Conservation (phyloP, 495 filamentous ascomycete genomes). For the Collariella sp. region DNA sequence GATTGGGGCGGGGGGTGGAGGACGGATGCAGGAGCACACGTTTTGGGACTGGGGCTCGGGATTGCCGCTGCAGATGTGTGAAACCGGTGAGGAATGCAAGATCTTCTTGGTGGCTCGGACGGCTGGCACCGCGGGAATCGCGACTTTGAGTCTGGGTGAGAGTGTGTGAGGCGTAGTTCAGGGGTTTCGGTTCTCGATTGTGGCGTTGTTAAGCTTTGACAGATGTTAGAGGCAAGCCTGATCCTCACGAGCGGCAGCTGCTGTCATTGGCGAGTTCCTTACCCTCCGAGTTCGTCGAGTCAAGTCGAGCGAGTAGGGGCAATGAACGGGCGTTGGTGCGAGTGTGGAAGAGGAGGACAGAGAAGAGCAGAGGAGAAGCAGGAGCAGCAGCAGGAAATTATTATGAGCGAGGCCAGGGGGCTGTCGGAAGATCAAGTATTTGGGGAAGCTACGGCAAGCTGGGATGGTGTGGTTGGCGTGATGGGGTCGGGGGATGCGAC, state of each 20-base stretch:
- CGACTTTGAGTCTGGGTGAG: no score
- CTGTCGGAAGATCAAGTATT: slow-evolving; percentile 2
- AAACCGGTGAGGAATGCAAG: neutral
- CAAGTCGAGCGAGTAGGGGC: neutral
- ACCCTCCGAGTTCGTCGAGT: neutral
- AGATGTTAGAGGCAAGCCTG: no score
- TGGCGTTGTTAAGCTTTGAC: no score
- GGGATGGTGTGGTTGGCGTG: slow-evolving; percentile 8
- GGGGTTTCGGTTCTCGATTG: no score
- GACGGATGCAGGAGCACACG: neutral
- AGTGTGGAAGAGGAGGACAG: neutral
- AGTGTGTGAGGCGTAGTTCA: no score
- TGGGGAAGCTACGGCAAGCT: neutral
- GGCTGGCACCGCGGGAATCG: no score
- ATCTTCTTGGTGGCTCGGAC: no score
- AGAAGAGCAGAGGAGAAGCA: neutral
- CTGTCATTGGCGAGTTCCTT: neutral
- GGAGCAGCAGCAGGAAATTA: slow-evolving; percentile 1
- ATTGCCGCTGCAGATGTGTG: neutral
- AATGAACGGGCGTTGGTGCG: no score
- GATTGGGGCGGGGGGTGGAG: neutral
- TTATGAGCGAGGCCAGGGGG: neutral
- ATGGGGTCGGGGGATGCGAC: slow-evolving; percentile 11
- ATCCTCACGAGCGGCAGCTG: neutral
- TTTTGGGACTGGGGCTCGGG: neutral